Base-by-base conservation (phyloP, 179 eudicot species). In the Carnegiea gigantea region DNA sequence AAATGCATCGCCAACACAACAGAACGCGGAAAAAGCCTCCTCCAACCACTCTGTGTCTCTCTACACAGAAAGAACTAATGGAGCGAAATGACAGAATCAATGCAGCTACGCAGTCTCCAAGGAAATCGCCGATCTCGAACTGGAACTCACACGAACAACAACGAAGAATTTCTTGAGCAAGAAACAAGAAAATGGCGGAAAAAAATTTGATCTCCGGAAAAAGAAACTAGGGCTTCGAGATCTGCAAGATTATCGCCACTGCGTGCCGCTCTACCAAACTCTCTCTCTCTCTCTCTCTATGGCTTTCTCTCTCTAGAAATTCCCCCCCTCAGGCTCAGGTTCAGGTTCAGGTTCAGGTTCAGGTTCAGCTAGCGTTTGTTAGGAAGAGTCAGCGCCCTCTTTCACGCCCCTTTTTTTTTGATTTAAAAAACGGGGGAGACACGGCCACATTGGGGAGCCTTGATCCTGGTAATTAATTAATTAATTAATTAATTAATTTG, bases 181-280 rank as follows among this genome's bases (percentile, higher is more conserved):
- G 72, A 67, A 67, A 67, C 67, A 15, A 33, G 49, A 51, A 46
- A 70, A 7, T n/a, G 72, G 17, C 57, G 17, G 57, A 51, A 51
- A 51, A 40, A 51, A 51, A 51, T 13, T 2, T 17, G n/a, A 75
- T 73, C 71, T 43, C 59, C 24, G 28, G 71, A 75, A 76, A 87
- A 77, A 78, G 43, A 70, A 76, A 81, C 68, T 83, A 86, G 88
- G 88, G 90, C 79, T 84, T 89, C 85, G 86, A 89, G 92, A 91
- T 88, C 91, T 82, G 85, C 86, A 87, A 87, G 75, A 79, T 81
- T 4, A 70, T 78, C 86, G 83, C 82, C 86, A 85, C 84, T 83
- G 83, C 76, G 73, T 81, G 81, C 73, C 73, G 72, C 51, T 70
- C 49, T 18, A 38, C 46, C 28, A 43, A 65, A 44, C 54, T 18